A percentile compares a stretch with the other conserved stretches of the same genome.
Conservation (phyloP, 148 eudicot genomes). For the Rheum nobile region DNA sequence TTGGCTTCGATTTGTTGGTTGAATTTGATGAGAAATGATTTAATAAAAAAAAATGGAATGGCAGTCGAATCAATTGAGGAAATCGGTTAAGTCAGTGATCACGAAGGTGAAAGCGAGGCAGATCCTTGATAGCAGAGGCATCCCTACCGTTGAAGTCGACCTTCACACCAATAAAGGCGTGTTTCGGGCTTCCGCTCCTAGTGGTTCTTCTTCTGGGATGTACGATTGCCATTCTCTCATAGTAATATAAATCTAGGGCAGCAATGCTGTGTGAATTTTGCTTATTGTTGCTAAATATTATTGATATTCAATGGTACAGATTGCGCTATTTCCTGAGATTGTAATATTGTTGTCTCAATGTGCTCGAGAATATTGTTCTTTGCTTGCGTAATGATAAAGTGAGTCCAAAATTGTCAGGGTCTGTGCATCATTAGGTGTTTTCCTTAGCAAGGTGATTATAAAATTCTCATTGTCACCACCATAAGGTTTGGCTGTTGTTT, state of each 20-base stretch:
- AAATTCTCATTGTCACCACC: neutral
- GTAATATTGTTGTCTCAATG: neutral
- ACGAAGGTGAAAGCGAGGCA: constrained; percentile 91
- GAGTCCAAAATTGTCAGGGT: neutral
- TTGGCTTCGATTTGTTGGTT: neutral
- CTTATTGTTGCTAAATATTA: neutral
- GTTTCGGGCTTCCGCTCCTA: constrained; percentile 80
- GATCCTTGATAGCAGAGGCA: constrained; percentile 93
- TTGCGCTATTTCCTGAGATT: neutral
- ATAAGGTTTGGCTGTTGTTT: neutral
- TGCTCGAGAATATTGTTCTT: neutral
- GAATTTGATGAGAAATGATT: neutral
- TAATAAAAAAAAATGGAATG: neutral
- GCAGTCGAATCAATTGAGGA: constrained; percentile 90
- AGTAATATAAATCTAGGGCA: neutral
- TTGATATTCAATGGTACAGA: neutral
- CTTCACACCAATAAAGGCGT: constrained; percentile 80
- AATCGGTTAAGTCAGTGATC: constrained; percentile 80
- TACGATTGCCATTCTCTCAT: constrained; percentile 16
- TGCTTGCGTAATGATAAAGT: neutral
- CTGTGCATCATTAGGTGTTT: neutral
- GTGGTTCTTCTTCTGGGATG: constrained; percentile 80
- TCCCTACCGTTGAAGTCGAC: constrained; percentile 94
- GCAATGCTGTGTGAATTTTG: neutral
- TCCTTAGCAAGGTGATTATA: neutral